Evolutionary conservation across 2,329 filamentous ascomycete species (phyloP), one percentile per base, ranked within the genome.

Genomic region (Beauveria medogensis): DNA sequence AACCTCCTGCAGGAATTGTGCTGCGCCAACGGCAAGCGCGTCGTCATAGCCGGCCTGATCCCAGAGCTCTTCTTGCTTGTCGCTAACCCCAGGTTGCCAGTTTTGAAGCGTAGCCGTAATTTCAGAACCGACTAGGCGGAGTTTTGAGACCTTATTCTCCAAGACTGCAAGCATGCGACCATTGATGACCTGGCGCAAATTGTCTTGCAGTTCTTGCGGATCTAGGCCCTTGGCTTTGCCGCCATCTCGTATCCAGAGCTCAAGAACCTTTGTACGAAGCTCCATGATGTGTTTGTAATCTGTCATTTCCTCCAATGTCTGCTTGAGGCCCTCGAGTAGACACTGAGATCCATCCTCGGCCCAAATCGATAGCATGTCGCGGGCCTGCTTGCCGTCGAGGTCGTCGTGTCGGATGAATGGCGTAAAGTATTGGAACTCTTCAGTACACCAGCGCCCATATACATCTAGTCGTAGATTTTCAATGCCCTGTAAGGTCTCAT

Each of bases 341-440:
- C 81, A 78, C 50, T 82, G 75, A 20, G 84, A 82, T 1, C 85
- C 85, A 55, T 80, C 79, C 55, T 78, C 78, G 0, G 85, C 84
- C 89, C 89, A 92, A 30, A 70, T 71, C 24, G 79, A 80, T 16
- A 91, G 78, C 72, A 84, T 84, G 2, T 84, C 81, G 47, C 81
- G 79, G 1, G 84, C 83, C 63, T 85, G 81, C 26, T 77, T 74
- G 22, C 81, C 83, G 26, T 86, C 82, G 5, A 90, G 73, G 65
- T 94, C 89, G 65, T 92, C 90, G 67, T 95, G 87, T 34, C 90
- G 86, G 41, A 95, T 89, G 76, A 91, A 96, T 0, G 92, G 92
- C 1, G 87, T 93, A 70, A 95, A 97, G 65, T 88, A 89, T 52
- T 84, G 84, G 47, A 96, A 89, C 63, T 95, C 91, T 8, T 92